Evolutionary conservation across 2,329 filamentous ascomycete species (phyloP), one percentile per base, ranked within the genome.

Genomic region (Cylindrodendrum hubeiense): DNA sequence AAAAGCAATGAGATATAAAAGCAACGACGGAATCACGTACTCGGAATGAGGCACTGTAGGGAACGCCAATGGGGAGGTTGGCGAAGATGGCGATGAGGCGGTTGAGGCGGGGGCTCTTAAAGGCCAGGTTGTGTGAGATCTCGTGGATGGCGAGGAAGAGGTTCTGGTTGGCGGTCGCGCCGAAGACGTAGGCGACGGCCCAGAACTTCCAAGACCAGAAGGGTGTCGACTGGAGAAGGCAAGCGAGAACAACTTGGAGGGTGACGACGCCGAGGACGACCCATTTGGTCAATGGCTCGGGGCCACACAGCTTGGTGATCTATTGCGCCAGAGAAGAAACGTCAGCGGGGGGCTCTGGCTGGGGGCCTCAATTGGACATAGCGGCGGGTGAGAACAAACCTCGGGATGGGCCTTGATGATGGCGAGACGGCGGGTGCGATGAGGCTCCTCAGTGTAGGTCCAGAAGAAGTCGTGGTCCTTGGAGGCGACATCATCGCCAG

Each of bases 361-460:
- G 33, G 44, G 21, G 47, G 41, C 17, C 17, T 62, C 54, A 33
- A 67, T 62, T 53, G 58, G 47, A 49, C 21, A 54, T 37, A 34
- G 50, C 34, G 33, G 51, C 46, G 28, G 17, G 22, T 39, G 28
- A 55, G 47, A 26, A 69, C 78, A 21, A 83, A 95, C 94, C 87
- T 99, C 95, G 50, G 96, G 96, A 79, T 99, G 95, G 60, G 95
- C 95, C 84, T 98, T 98, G 82, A 99, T 98, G 75, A 99, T 99
- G 67, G 94, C 94, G 74, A 95, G 89, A 62, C 96, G 89, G 73
- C 96, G 87, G 33, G 95, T 96, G 72, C 94, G 90, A 81, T 99
- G 96, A 67, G 96, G 96, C 82, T 99, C 96, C 80, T 99, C 96
- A 10, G 96, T 98, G 79, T 99, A 98, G 43, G 96, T 97, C 96